Conservation (phyloP, 164 flowering plant genomes). For the Paratinospora sagittata region DNA sequence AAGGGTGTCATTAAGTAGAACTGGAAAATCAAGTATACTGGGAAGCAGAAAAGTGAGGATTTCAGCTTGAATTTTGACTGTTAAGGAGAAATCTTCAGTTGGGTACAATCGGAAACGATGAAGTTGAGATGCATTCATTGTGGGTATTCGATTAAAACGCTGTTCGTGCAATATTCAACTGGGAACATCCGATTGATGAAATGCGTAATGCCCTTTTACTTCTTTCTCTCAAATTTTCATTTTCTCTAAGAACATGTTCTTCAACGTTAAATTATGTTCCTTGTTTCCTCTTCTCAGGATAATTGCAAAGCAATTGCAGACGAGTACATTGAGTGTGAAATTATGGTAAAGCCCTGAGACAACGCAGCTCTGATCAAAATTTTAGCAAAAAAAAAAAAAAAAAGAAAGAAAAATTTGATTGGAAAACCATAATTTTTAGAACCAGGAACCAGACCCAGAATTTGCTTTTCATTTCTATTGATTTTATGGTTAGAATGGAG, state of each 20-base stretch:
- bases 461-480: neutral
- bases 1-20: no score
- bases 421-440: no score
- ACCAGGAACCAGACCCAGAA: neutral
- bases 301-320: slow-evolving; percentile 79
- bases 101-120: no score
- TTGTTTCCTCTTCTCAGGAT: slow-evolving; percentile 28
- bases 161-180: slow-evolving; percentile 76
- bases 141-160: slow-evolving; percentile 39
- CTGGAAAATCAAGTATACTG: no score
- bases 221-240: neutral
- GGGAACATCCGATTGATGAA: slow-evolving; percentile 79
- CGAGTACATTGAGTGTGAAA: slow-evolving; percentile 87
- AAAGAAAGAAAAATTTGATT: no score
- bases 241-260: neutral
- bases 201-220: slow-evolving; percentile 43
- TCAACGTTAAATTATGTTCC: neutral
- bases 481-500: neutral
- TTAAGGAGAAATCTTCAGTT: no score
- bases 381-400: no score
- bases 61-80: no score
- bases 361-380: no score
- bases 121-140: slow-evolving; percentile 55
- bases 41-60: no score
- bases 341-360: slow-evolving; percentile 37